Base-by-base conservation (phyloP, 2,329 filamentous ascomycete genomes). In the Alternaria infectoria region DNA sequence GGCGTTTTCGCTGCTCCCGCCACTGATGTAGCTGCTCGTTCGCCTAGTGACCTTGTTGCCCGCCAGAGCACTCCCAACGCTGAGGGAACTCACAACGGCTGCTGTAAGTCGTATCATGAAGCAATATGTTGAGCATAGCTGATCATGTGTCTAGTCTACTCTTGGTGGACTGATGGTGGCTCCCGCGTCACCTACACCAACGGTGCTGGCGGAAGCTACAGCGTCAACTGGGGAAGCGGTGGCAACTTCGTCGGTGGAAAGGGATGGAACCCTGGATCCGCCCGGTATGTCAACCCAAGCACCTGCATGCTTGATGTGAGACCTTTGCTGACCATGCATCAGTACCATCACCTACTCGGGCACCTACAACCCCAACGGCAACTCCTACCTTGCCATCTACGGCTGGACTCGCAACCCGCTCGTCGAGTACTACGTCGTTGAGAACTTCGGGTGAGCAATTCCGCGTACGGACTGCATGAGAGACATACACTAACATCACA, bases 171-270 rank as follows among this genome's bases (percentile, higher is more conserved):
- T 59, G 86, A 89, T 62, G 83, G 84, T 28, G 80, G 77, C n/a
- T 82, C 79, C 40, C 73, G 78, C 45, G 84, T 86, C 8, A 84
- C 80, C 43, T 89, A 89, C 80, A 86, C 83, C 72, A 89, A 88
- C 76, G 83, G 82, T 19, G 74, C 77, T 5, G 83, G 76, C 19
- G 86, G 87, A 23, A 74, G 77, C 63, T 88, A 87, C 81, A 83
- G 80, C 65, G 79, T 85, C 7, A 78, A 56, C 5, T 88, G 86
- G 86, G 77, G 78, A 54, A 80, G 77, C 32, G 84, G 82, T 68
- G 85, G 85, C 32, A 86, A 88, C 80, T 84, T 87, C 49, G 86
- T 87, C 30, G 85, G 81, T 61, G 87, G 87, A 30, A 88, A 88
- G 77, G 87, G 87, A 43, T 88, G 86, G 86, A 83, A 83, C 59